These are phyloP conservation scores for Ceratocystis albifundus DNA, from an alignment of 2,329 filamentous ascomycete species.

Conservation along the genomic window DNA sequence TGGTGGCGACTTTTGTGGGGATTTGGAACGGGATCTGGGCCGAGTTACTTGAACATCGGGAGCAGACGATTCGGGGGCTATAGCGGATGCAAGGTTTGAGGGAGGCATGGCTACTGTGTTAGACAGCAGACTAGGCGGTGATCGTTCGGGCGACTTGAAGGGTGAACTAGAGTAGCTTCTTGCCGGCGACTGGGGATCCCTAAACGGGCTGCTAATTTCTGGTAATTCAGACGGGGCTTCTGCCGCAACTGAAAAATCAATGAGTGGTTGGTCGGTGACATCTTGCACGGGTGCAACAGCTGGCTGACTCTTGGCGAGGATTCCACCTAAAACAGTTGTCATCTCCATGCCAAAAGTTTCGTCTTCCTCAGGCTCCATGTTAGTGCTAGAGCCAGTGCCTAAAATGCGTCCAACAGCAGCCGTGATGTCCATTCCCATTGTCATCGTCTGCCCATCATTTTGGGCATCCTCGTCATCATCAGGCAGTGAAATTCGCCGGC, in stretches of 20 bases:
- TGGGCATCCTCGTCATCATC: conserved; percentile 26
- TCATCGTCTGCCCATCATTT: conserved; percentile 29
- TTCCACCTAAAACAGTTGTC: conserved; percentile 51
- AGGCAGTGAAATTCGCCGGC: conserved; percentile 35
- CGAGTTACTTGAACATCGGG: conserved; percentile 16
- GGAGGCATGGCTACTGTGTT: not conserved
- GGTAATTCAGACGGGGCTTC: not conserved
- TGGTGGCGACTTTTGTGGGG: conserved; percentile 16
- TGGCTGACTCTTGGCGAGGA: conserved; percentile 33
- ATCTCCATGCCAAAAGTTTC: conserved; percentile 55
- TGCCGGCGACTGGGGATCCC: conserved; percentile 13
- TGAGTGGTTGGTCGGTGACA: conserved; percentile 25
- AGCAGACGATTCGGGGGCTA: not conserved
- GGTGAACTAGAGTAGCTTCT: conserved; percentile 21
- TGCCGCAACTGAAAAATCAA: conserved; percentile 22
- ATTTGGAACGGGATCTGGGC: conserved; percentile 17
- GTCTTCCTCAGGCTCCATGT: conserved; percentile 25
- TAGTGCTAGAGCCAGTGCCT: conserved; percentile 26
- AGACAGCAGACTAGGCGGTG: conserved; percentile 8
- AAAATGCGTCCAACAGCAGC: conserved; percentile 46
- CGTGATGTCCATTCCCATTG: conserved; percentile 51
- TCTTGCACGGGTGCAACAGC: not conserved
- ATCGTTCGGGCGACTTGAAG: conserved; percentile 18
- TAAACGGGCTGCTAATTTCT: conserved; percentile 19
- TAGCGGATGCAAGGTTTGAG: not conserved